These are phyloP conservation scores for Coniochaeta sp. DNA, from an alignment of 2,329 filamentous ascomycete genomes.

Conservation along the genomic window DNA sequence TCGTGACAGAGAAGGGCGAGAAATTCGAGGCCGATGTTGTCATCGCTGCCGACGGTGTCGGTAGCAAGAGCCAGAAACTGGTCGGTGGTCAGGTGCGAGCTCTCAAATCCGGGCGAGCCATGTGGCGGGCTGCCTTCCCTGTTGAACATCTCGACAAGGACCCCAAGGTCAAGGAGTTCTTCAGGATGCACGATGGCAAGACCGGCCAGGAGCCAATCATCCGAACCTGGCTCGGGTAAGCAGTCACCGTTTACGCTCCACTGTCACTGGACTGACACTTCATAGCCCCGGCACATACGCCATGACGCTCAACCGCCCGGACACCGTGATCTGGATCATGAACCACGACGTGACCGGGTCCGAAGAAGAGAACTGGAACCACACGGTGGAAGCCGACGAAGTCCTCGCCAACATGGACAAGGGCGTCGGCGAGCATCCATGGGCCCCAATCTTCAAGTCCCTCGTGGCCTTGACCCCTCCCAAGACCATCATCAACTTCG, in stretches of 20 bases:
- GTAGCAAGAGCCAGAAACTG: slow-evolving; percentile 35
- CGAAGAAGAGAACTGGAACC: slow-evolving; percentile 27
- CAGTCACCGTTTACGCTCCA: slow-evolving; percentile 5
- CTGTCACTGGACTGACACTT: slow-evolving; percentile 14
- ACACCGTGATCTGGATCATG: slow-evolving; percentile 29
- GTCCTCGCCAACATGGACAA: slow-evolving; percentile 26
- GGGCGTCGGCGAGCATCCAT: slow-evolving; percentile 20
- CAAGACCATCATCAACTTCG: slow-evolving; percentile 24
- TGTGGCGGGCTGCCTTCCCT: slow-evolving; percentile 35
- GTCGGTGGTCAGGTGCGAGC: slow-evolving; percentile 32
- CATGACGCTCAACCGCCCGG: slow-evolving; percentile 23
- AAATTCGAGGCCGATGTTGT: slow-evolving; percentile 39
- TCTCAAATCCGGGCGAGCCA: slow-evolving; percentile 33
- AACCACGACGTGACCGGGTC: slow-evolving; percentile 30
- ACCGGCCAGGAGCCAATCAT: slow-evolving; percentile 33
- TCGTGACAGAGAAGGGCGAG: slow-evolving; percentile 41
- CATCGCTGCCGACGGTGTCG: slow-evolving; percentile 39
- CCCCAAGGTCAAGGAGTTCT: slow-evolving; percentile 27
- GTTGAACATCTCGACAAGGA: slow-evolving; percentile 32
- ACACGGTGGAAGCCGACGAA: slow-evolving; percentile 26
- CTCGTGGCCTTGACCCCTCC: slow-evolving; percentile 20
- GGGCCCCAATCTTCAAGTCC: slow-evolving; percentile 25
- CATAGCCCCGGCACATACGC: slow-evolving; percentile 32
- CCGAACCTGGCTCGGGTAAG: slow-evolving; percentile 38
- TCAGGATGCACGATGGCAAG: slow-evolving; percentile 29